A percentile compares a stretch with the other conserved stretches of the same genome.
Evolutionary conservation across 352 stramenopile genomes (phyloP).

Genomic region (Peronospora belbahrii): DNA sequence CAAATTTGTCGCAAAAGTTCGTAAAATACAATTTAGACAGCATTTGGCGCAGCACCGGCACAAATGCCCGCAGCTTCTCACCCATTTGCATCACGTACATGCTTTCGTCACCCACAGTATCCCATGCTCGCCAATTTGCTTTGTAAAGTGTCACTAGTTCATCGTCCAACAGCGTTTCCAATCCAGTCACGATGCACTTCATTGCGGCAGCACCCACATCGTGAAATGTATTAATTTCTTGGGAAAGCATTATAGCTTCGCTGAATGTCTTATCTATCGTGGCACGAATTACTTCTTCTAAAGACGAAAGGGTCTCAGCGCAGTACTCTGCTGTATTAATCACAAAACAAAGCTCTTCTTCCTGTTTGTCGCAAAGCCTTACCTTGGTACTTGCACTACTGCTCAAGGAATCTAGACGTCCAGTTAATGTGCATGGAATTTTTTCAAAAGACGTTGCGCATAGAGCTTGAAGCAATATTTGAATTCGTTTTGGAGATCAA

Average conservation of each 20-base stretch:
- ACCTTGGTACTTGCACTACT: slow-evolving; percentile 27
- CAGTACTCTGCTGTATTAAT: slow-evolving; percentile 99
- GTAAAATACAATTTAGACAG: slow-evolving; percentile 92
- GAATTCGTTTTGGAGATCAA: slow-evolving; percentile 93
- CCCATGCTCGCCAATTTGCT: slow-evolving; percentile 91
- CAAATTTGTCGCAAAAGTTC: slow-evolving; percentile 98
- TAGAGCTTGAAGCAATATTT: slow-evolving; percentile 75
- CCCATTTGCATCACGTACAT: slow-evolving; percentile 92
- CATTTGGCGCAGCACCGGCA: slow-evolving; percentile 87
- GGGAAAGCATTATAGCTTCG: slow-evolving; percentile 89
- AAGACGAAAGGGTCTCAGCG: slow-evolving; percentile 92
- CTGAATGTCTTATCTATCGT: slow-evolving; percentile 93
- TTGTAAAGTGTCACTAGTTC: slow-evolving; percentile 85
- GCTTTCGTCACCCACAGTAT: slow-evolving; percentile 94
- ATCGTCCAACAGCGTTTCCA: slow-evolving; percentile 89
- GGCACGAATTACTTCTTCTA: slow-evolving; percentile 93
- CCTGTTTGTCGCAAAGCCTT: slow-evolving; percentile 83
- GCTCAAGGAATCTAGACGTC: slow-evolving; percentile 16
- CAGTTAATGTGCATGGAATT: slow-evolving; percentile 37
- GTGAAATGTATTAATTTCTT: slow-evolving; percentile 93
- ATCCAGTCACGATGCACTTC: slow-evolving; percentile 90
- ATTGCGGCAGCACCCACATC: slow-evolving; percentile 92
- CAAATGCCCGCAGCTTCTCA: slow-evolving; percentile 87
- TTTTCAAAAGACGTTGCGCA: slow-evolving; percentile 64
- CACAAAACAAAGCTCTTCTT: slow-evolving; percentile 94